Conservation (phyloP, 192 early-diverging fungal species). For the Backusella sp. region DNA sequence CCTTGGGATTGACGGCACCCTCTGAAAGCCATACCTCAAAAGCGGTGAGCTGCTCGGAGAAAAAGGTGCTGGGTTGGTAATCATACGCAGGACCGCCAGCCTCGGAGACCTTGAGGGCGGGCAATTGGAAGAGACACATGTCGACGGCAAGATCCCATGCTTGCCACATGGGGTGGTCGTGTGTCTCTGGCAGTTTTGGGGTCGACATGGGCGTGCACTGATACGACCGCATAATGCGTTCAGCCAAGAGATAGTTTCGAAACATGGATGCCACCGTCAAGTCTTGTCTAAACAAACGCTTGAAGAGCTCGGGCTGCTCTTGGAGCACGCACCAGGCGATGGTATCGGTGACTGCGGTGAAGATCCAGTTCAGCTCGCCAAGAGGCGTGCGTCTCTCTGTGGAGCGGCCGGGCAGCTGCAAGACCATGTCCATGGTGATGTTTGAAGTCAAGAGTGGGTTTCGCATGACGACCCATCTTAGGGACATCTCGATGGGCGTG, state of each 20-base stretch:
- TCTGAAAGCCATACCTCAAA: slow-evolving; percentile 95
- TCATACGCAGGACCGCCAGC: slow-evolving; percentile 43
- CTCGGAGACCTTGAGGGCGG: slow-evolving; percentile 62
- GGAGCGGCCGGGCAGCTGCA: slow-evolving; percentile 79
- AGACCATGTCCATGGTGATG: slow-evolving; percentile 86
- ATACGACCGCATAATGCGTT: slow-evolving; percentile 94
- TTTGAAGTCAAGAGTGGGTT: slow-evolving; percentile 71
- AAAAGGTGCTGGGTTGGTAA: slow-evolving; percentile 86
- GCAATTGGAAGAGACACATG: slow-evolving; percentile 88
- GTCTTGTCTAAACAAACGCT: slow-evolving; percentile 90
- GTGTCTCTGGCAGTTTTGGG: slow-evolving; percentile 83
- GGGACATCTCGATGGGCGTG: slow-evolving; percentile 91
- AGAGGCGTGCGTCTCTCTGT: slow-evolving; percentile 91
- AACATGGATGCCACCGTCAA: slow-evolving; percentile 92
- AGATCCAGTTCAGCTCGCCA: slow-evolving; percentile 99
- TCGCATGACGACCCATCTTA: slow-evolving; percentile 88
- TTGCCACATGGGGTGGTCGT: slow-evolving; percentile 96
- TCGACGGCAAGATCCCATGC: slow-evolving; percentile 95
- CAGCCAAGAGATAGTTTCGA: slow-evolving; percentile 93
- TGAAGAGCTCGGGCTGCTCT: slow-evolving; percentile 80
- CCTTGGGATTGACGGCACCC: slow-evolving; percentile 75
- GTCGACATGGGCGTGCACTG: slow-evolving; percentile 88
- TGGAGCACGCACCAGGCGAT: slow-evolving; percentile 94
- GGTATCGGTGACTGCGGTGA: slow-evolving; percentile 97
- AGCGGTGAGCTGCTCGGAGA: slow-evolving; percentile 94